Evolutionary conservation across 768 basidiomycete genomes (phyloP), one percentile per base, ranked within the genome.

Genomic region (Serendipita sp.): DNA sequence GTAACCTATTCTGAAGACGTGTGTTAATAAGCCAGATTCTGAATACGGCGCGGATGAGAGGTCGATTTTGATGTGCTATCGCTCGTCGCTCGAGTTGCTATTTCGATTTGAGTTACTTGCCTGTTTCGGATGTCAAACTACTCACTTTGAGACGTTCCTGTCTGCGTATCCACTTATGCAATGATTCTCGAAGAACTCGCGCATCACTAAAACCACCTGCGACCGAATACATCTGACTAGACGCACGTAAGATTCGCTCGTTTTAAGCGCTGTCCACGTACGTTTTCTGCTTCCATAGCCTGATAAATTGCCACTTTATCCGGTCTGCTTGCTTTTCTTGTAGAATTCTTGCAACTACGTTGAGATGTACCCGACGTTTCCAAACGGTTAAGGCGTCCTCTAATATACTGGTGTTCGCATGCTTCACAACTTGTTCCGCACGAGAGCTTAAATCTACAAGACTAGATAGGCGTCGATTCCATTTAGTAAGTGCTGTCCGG

Each of bases 381-480:
- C 53, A 58, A n/a, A 31, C 31, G 9, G 48, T 16, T 38, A 56
- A 41, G 14, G 62, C 50, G 17, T 41, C 26, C 38, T 56, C 51
- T 14, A 56, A 38, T 26, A 41, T 22, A 20, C 20, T 26, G 3
- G 48, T 41, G 38, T 26, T 58, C 22, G 48, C 56, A 30, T 7
- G 28, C 22, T 28, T 58, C 26, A 4, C 26, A n/a, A 58, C 50
- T 38, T 63, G 14, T n/a, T 53, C 24, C 42, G 33, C 42, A 4
- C 42, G n/a, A 31, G n/a, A 41, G 22, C 42, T 61, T 7, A 44
- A n/a, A 17, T 26, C 42, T 24, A 22, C 42, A 22, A 67, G 43
- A 20, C 61, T 42, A 69, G 68, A 71, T 14, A 83, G 65, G 41
- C 68, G 74, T 22, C 67, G 67, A 69, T 75, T 82, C 88, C 89